Base-by-base conservation (phyloP, 2,329 filamentous ascomycete genomes). In the Clathrospora elynae region DNA sequence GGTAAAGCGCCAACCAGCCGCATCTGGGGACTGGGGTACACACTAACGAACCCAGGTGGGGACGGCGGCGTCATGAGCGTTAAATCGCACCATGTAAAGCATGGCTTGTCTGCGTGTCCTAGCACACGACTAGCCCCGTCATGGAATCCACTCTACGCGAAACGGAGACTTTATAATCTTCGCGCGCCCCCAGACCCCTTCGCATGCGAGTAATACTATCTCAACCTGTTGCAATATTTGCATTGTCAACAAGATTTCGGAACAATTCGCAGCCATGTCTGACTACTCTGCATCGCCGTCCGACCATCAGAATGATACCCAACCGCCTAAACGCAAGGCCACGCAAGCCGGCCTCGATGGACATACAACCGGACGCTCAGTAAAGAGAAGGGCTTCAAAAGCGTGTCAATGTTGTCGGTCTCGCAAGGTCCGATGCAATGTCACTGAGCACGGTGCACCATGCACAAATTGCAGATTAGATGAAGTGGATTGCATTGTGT, bases 391-490 rank as follows among this genome's bases (percentile, higher is more conserved):
- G 64, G 90, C 91, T n/a, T 90, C 90, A 7, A 88, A 92, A 59
- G 91, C 91, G 12, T 96, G 91, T 69, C 88, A 90, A 51, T 90
- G 87, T 59, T 96, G 91, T 72, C 82, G 91, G 61, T 85, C 87
- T 43, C 84, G 91, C 65, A 96, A 96, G 70, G 91, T 96, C 28
- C 83, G 91, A 43, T 96, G 91, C 75, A 91, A 96, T 74, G 90
- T 96, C 42, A 90, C 93, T 46, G 90, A 95, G 70, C 82, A 83
- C 69, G 86, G 87, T 34, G 86, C 86, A 29, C 90, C 90, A 1
- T 95, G 90, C 70, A 90, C 88, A 42, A 95, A 95, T 71, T 95
- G 90, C 73, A 79, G 88, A 52, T 82, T 87, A 74, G 87, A 90
- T 69, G 84, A 87, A 66, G 85, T 90, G 45, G 84, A 88, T 67